Evolutionary conservation across 768 basidiomycete genomes (phyloP).

Genomic region (Amanita inopinata): DNA sequence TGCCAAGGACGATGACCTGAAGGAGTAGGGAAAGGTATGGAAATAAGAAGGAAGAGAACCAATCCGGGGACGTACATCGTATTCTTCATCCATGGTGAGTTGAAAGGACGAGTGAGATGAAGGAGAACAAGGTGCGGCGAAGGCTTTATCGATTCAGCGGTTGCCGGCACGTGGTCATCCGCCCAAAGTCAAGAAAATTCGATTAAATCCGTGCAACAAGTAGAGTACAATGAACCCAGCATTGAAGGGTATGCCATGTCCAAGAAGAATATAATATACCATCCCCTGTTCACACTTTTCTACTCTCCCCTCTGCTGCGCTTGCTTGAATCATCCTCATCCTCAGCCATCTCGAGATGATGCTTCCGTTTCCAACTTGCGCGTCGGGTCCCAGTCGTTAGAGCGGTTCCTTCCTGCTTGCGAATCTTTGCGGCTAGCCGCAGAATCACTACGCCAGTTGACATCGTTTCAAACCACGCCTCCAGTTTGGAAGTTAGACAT

Average conservation of each 20-base stretch:
- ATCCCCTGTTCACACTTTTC: too few relatives aligned
- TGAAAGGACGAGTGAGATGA: neutral
- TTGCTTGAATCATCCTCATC: conserved; percentile 1
- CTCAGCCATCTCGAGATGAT: neutral
- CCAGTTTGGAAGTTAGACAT: conserved; percentile 11
- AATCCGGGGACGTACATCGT: conserved; percentile 55
- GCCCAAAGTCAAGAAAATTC: too few relatives aligned
- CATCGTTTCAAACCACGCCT: neutral
- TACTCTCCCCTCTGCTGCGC: conserved; percentile 3
- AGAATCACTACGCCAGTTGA: conserved; percentile 19
- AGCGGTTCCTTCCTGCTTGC: neutral
- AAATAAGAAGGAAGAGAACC: conserved; percentile 8
- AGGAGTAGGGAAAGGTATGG: conserved; percentile 12
- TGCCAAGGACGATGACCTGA: conserved; percentile 88
- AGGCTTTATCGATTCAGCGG: conserved; percentile 8
- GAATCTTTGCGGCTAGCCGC: conserved; percentile 29
- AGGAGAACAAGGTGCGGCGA: neutral
- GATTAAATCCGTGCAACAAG: too few relatives aligned
- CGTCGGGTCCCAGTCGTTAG: conserved; percentile 1
- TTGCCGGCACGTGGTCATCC: conserved; percentile 6
- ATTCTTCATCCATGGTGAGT: conserved; percentile 91
- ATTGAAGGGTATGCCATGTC: too few relatives aligned
- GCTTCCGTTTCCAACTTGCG: conserved; percentile 5
- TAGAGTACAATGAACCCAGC: too few relatives aligned
- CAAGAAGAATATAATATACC: too few relatives aligned